Conservation (phyloP, 2,329 filamentous ascomycete genomes). For the Fusarium sacchari region DNA sequence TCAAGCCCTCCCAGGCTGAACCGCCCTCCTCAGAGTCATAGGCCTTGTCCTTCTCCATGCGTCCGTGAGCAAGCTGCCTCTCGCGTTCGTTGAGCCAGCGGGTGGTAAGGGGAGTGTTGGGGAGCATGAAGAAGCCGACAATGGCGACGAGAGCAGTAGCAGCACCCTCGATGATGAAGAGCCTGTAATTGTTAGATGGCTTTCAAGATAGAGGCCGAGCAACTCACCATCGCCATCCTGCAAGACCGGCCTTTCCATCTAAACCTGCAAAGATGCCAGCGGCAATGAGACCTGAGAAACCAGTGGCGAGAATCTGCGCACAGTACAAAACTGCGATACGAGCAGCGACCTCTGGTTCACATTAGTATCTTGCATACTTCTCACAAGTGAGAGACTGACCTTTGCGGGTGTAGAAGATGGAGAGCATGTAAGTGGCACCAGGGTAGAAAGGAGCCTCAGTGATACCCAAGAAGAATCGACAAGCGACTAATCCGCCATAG, state of each 20-base stretch:
- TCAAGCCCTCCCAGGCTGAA: constrained; percentile 58
- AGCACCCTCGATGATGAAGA: constrained; percentile 65
- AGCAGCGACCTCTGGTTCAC: constrained; percentile 68
- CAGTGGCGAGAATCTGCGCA: constrained; percentile 73
- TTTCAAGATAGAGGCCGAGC: rapidly evolving
- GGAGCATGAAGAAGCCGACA: constrained; percentile 46
- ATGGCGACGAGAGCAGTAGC: constrained; percentile 48
- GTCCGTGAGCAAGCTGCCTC: constrained; percentile 57
- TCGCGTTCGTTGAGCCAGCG: constrained; percentile 57
- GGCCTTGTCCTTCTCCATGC: constrained; percentile 63
- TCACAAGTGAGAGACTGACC: constrained; percentile 14
- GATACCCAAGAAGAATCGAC: constrained; percentile 53
- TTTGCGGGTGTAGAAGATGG: constrained; percentile 48
- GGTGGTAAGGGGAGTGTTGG: constrained; percentile 56
- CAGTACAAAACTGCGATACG: constrained; percentile 68
- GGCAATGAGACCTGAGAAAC: constrained; percentile 71
- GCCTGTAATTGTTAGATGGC: constrained; percentile 21
- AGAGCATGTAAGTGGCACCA: constrained; percentile 50
- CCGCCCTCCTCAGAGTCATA: constrained; percentile 53
- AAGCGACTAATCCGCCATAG: constrained; percentile 49
- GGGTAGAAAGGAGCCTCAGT: constrained; percentile 55
- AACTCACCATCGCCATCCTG: constrained; percentile 68
- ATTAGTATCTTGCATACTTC: not conserved
- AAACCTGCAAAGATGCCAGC: constrained; percentile 64
- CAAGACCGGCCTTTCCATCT: constrained; percentile 59